Percentiles rank a stretch among this genome's conserved stretches.
These are phyloP conservation scores for Wickerhamiella slavikovae DNA, from an alignment of 805 yeast species.

Conservation along the genomic window DNA sequence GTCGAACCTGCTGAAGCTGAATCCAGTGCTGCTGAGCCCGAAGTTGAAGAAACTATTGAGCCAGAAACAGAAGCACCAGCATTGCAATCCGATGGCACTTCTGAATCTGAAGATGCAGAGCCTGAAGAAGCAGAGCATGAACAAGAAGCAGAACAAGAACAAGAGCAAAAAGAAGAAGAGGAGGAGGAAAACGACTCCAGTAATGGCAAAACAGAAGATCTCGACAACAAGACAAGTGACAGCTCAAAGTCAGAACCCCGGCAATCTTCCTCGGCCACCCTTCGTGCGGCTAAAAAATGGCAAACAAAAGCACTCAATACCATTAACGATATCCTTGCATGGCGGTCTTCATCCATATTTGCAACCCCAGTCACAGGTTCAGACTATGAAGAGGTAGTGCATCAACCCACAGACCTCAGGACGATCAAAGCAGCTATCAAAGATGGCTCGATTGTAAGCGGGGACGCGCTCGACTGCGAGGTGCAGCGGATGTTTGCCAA, in stretches of 20 bases:
- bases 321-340: slow-evolving; percentile 42
- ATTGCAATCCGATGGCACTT: slow-evolving; percentile 1
- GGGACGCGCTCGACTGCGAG: slow-evolving; percentile 40
- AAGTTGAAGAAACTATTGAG: not conserved
- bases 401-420: slow-evolving; percentile 48
- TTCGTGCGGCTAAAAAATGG: slow-evolving; percentile 27
- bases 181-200: slow-evolving; percentile 1
- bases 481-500: slow-evolving; percentile 63
- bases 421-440: slow-evolving; percentile 37
- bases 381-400: slow-evolving; percentile 40
- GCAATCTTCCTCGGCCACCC: slow-evolving; percentile 6
- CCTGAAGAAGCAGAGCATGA: slow-evolving; percentile 3
- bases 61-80: not conserved
- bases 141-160: too few relatives aligned
- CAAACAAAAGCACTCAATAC: slow-evolving; percentile 41
- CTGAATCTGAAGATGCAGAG: slow-evolving; percentile 1
- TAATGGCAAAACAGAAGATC: not conserved
- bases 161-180: too few relatives aligned
- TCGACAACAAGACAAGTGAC: not conserved
- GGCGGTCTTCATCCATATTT: slow-evolving; percentile 56
- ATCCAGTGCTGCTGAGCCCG: not conserved
- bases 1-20: not conserved
- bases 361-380: slow-evolving; percentile 43
- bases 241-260: not conserved
- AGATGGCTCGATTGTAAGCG: slow-evolving; percentile 30